These are phyloP conservation scores for Stipa capillata DNA, from an alignment of 176 grass and related monocot species.

Conservation along the genomic window DNA sequence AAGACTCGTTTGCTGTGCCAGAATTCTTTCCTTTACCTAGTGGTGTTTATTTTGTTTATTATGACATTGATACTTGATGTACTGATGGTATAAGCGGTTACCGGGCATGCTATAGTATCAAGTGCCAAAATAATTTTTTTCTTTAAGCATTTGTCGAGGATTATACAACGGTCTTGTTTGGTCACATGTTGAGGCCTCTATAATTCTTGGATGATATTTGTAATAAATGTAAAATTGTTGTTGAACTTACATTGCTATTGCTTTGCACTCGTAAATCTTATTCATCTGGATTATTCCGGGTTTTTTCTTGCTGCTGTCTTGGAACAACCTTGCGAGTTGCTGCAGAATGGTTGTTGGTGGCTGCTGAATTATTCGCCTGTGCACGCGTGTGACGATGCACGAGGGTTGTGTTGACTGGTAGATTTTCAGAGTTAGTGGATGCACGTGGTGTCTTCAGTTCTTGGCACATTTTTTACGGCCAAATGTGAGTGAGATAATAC, in stretches of 20 bases:
- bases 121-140: conserved; percentile 24
- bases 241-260: background rate
- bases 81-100: conserved; percentile 44
- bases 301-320: background rate
- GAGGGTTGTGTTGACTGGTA: background rate
- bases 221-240: conserved; percentile 46
- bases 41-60: conserved; percentile 36
- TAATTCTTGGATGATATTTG: conserved; percentile 38
- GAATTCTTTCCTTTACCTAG: conserved; percentile 40
- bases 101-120: conserved; percentile 37
- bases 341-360: background rate
- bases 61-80: conserved; percentile 50
- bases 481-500: background rate
- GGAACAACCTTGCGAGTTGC: background rate
- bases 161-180: conserved; percentile 28
- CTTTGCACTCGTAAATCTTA: background rate
- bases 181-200: conserved; percentile 39
- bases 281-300: background rate
- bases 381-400: background rate
- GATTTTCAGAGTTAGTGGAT: conserved; percentile 6
- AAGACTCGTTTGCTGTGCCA: background rate
- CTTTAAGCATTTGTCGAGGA: conserved; percentile 18
- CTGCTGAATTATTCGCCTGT: background rate
- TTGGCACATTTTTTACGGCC: conserved; percentile 6
- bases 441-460: background rate